These are phyloP conservation scores for Globisporangium orthogonon DNA, from an alignment of 352 stramenopile genomes.

Conservation along the genomic window DNA sequence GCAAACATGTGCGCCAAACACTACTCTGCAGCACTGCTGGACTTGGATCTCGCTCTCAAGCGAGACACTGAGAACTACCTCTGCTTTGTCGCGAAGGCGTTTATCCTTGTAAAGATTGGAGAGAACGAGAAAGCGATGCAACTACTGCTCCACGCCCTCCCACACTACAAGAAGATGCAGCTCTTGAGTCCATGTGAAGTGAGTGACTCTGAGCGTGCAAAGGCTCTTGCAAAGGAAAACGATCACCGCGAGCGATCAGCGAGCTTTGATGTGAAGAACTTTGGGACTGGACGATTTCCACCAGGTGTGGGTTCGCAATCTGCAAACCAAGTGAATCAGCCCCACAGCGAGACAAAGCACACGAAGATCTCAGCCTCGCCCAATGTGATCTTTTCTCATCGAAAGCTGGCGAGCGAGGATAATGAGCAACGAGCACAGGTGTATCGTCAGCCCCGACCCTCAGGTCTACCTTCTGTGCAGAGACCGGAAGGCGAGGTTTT, in stretches of 20 bases:
- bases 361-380: constrained; percentile 1
- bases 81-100: constrained; percentile 36
- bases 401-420: constrained; percentile 8
- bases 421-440: constrained; percentile 8
- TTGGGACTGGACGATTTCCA: constrained; percentile 1
- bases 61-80: constrained; percentile 36
- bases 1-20: constrained; percentile 21
- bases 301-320: not conserved
- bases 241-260: not conserved
- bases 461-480: not conserved
- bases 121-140: constrained; percentile 16
- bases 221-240: constrained; percentile 14
- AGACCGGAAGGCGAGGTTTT: not conserved
- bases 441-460: not conserved
- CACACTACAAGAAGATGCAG: constrained; percentile 27
- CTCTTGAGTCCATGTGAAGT: constrained; percentile 19
- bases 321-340: not conserved
- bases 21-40: constrained; percentile 16
- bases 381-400: constrained; percentile 8
- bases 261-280: constrained; percentile 8
- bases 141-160: constrained; percentile 24
- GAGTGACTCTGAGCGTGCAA: constrained; percentile 18
- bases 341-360: not conserved
- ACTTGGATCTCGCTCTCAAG: constrained; percentile 34
- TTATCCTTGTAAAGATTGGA: constrained; percentile 17